Evolutionary conservation across 2,329 filamentous ascomycete genomes (phyloP), one percentile per base, ranked within the genome.

Genomic region (Trichoderma arundinaceum): DNA sequence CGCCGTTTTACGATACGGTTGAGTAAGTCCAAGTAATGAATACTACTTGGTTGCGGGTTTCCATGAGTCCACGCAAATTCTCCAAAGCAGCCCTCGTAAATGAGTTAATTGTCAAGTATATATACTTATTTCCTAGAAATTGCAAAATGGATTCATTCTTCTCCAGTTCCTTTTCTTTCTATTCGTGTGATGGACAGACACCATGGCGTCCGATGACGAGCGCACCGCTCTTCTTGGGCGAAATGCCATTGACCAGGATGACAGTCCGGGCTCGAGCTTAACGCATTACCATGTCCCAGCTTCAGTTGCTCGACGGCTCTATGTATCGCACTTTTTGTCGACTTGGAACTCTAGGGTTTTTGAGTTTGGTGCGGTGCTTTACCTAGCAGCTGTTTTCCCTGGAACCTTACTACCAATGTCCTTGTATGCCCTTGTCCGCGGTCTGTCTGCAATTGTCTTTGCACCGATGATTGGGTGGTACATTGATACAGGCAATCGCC

Each of bases 271-370:
- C 22, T 28, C 22, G 4, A 28, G 4, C 22, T 28, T 28, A 4
- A 2, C 15, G 2, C 22, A 38, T 35, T 32, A 13, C 32, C 39
- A 54, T 43, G 60, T 63, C 13, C 17, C 49, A 6, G 32, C 39
- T 28, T 17, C 33, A 41, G 54, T 70, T 12, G 33, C 70, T 3
- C 68, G 69, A 0, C 68, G 77, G 0, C 79, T 89, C 7, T 90
- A 88, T 71, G 71, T 79, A 1, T 89, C 87, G 0, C 87, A 89
- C 69, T 82, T 84, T 60, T 77, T 89, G 0, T 89, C 87, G 4
- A 84, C 86, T 56, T 88, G 85, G 85, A 90, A 89, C 74, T 85
- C 86, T 0, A 83, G 87, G 19, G 77, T 86, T 64, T 90, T 89
- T 68, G 86, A 90, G 72, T 89, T 89, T 64, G 87, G 82, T 35